These are phyloP conservation scores for Pyricularia sp. DNA, from an alignment of 2,329 filamentous ascomycete species.

Conservation along the genomic window DNA sequence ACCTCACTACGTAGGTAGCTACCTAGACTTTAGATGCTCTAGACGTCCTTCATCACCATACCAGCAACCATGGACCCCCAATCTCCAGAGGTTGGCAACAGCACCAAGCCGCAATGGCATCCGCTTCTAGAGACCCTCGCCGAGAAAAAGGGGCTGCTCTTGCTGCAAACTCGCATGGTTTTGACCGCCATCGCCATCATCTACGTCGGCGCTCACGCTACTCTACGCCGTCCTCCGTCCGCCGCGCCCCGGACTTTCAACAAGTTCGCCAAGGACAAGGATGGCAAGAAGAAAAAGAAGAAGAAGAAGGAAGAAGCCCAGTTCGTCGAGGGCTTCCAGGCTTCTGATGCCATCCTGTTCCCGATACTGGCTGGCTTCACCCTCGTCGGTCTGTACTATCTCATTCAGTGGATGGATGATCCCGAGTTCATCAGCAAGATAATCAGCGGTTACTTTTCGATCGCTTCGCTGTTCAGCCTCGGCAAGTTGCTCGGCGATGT, in stretches of 20 bases:
- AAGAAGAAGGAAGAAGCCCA: conserved; percentile 33
- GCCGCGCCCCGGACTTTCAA: conserved; percentile 46
- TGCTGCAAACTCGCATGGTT: conserved; percentile 33
- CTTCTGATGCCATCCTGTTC: conserved; percentile 73
- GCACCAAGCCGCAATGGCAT: neutral
- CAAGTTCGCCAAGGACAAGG: conserved; percentile 14
- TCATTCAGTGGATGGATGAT: conserved; percentile 81
- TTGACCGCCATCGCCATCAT: conserved; percentile 69
- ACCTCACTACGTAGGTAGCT: neutral
- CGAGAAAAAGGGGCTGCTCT: neutral
- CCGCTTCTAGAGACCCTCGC: neutral
- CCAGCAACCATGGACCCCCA: neutral
- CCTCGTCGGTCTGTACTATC: conserved; percentile 64
- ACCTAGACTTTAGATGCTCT: neutral
- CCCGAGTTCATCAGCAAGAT: conserved; percentile 70
- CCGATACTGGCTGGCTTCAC: conserved; percentile 63
- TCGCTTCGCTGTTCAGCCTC: conserved; percentile 66
- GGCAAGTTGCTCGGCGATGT: conserved; percentile 60
- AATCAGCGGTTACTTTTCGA: conserved; percentile 70
- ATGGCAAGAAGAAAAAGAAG: conserved; percentile 21
- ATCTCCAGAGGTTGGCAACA: neutral
- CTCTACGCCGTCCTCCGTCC: conserved; percentile 69
- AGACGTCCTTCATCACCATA: neutral
- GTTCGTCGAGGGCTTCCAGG: conserved; percentile 49
- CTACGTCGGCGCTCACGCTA: conserved; percentile 73